Conservation (phyloP, 192 early-diverging fungal genomes). For the Dispira simplex region DNA sequence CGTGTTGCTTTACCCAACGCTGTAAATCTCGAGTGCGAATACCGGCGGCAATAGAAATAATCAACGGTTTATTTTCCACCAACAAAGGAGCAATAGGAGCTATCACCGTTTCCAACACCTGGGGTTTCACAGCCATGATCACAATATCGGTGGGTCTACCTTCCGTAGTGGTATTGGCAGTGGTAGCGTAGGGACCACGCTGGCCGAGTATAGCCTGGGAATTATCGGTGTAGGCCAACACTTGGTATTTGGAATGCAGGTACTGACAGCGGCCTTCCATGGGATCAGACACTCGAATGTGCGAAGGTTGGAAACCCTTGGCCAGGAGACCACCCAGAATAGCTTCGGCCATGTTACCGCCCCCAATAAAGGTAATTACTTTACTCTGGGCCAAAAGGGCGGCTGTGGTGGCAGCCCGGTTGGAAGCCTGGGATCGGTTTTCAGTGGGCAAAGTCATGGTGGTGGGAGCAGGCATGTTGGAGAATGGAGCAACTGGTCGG, state of each 20-base stretch:
- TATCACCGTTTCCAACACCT: slow-evolving; percentile 62
- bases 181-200: slow-evolving; percentile 12
- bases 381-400: not conserved
- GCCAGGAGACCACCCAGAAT: slow-evolving; percentile 78
- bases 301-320: slow-evolving; percentile 45
- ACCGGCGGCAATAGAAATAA: slow-evolving; percentile 84
- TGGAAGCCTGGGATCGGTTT: not conserved
- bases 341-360: slow-evolving; percentile 92
- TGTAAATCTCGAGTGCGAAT: slow-evolving; percentile 57
- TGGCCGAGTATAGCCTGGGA: slow-evolving; percentile 34
- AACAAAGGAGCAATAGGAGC: slow-evolving; percentile 33
- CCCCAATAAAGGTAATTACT: slow-evolving; percentile 60
- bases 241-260: slow-evolving; percentile 42
- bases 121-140: slow-evolving; percentile 83
- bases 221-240: slow-evolving; percentile 48
- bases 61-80: slow-evolving; percentile 38
- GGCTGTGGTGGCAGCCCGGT: not conserved
- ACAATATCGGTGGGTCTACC: slow-evolving; percentile 45
- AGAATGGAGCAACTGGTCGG: too few species aligned
- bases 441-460: slow-evolving; percentile 8
- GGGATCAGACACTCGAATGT: slow-evolving; percentile 74
- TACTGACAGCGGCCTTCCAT: slow-evolving; percentile 41
- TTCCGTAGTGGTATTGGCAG: slow-evolving; percentile 13
- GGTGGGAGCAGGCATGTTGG: not conserved
- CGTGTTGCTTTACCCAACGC: slow-evolving; percentile 43